Conservation (phyloP, 441 rosid species). For the Populus hybrid region DNA sequence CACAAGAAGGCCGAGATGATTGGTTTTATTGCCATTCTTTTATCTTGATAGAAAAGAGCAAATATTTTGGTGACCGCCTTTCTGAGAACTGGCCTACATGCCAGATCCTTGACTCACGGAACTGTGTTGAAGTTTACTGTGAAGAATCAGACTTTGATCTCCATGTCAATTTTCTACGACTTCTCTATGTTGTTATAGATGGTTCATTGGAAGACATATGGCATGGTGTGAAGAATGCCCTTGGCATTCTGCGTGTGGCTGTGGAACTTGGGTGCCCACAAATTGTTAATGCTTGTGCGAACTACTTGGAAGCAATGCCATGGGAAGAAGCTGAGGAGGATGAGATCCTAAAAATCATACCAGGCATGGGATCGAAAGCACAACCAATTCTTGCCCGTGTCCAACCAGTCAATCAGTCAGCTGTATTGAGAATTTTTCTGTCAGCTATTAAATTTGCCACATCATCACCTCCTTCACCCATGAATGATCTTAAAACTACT, state of each 20-base stretch:
- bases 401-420: constrained; percentile 63
- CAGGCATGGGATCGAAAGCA: constrained; percentile 62
- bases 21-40: constrained; percentile 86
- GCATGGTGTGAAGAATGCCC: constrained; percentile 75
- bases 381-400: constrained; percentile 76
- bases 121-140: constrained; percentile 82
- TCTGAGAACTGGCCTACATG: constrained; percentile 93
- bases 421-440: constrained; percentile 50
- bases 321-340: constrained; percentile 98
- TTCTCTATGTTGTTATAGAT: constrained; percentile 52
- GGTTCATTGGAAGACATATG: constrained; percentile 53
- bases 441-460: constrained; percentile 72
- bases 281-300: constrained; percentile 61
- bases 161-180: constrained; percentile 70
- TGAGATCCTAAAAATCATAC: constrained; percentile 68
- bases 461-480: constrained; percentile 49
- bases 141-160: constrained; percentile 71
- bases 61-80: constrained; percentile 83
- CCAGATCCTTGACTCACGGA: constrained; percentile 88
- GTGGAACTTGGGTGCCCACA: constrained; percentile 61
- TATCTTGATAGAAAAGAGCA: constrained; percentile 62
- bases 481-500: constrained; percentile 59
- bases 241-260: constrained; percentile 75
- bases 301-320: constrained; percentile 91
- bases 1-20: constrained; percentile 78